Evolutionary conservation across 1,284 basidiomycete genomes (phyloP).

Genomic region (Thelephora terrestris): DNA sequence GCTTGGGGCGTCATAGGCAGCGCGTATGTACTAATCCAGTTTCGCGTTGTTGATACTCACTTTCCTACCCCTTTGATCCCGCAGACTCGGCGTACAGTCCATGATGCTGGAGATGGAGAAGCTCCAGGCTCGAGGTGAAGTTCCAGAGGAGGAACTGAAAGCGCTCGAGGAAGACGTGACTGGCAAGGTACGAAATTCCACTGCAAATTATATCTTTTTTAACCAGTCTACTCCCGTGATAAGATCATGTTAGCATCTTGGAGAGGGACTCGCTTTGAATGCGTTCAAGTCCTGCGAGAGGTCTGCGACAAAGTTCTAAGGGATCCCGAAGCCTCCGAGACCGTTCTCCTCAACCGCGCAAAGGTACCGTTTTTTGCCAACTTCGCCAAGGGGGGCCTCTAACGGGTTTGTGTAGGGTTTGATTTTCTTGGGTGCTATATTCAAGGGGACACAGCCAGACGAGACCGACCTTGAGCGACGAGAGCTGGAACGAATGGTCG

Average conservation of each 20-base stretch:
- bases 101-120: constrained; percentile 79
- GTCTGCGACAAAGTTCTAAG: constrained; percentile 77
- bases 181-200: constrained; percentile 53
- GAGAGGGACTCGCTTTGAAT: constrained; percentile 90
- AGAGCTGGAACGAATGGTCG: constrained; percentile 72
- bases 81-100: constrained; percentile 57
- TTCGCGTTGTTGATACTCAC: constrained; percentile 8
- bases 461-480: constrained; percentile 86
- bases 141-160: constrained; percentile 74
- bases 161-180: constrained; percentile 92
- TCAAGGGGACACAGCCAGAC: constrained; percentile 77
- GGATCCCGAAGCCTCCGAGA: constrained; percentile 63
- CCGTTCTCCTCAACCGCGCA: constrained; percentile 67
- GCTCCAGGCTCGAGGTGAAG: constrained; percentile 80
- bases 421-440: constrained; percentile 74
- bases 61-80: constrained; percentile 1
- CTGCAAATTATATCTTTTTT: not conserved
- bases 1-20: constrained; percentile 90
- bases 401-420: constrained; percentile 44
- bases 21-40: constrained; percentile 45
- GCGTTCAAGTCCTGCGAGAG: constrained; percentile 74
- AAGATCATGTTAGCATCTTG: constrained; percentile 91
- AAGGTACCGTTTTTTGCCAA: constrained; percentile 38
- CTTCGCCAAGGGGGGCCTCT: not conserved
- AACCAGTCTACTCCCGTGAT: not conserved